Percentiles rank a stretch among this genome's conserved stretches.
Conservation (phyloP, 2,329 filamentous ascomycete species). For the Elsinoe ampelina region DNA sequence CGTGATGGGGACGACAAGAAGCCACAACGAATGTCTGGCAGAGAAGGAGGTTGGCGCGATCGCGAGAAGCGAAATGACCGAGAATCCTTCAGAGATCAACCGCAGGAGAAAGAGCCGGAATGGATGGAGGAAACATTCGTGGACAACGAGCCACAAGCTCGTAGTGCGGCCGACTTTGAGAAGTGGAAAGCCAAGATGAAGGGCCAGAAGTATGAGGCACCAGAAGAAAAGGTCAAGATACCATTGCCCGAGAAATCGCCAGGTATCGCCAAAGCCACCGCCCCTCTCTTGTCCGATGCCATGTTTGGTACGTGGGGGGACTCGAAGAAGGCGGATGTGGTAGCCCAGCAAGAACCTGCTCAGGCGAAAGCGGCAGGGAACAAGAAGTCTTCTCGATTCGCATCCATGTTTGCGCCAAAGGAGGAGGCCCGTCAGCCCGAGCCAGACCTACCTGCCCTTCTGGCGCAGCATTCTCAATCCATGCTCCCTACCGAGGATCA, state of each 20-base stretch:
- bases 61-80: constrained; percentile 36
- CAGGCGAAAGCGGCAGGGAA: constrained; percentile 42
- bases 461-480: constrained; percentile 16
- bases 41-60: constrained; percentile 52
- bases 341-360: constrained; percentile 29
- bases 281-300: constrained; percentile 54
- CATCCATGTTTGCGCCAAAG: constrained; percentile 53
- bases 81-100: constrained; percentile 46
- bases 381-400: constrained; percentile 73
- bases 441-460: constrained; percentile 16
- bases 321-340: constrained; percentile 37
- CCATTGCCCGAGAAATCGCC: constrained; percentile 16
- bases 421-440: constrained; percentile 23
- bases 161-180: constrained; percentile 85
- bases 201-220: constrained; percentile 37
- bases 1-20: constrained; percentile 35
- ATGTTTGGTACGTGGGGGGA: constrained; percentile 58
- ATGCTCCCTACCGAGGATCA: constrained; percentile 57
- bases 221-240: constrained; percentile 26
- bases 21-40: constrained; percentile 28
- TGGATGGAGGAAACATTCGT: constrained; percentile 60
- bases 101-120: constrained; percentile 73
- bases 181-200: constrained; percentile 92
- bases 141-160: constrained; percentile 61
- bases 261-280: constrained; percentile 40